Conservation (phyloP, 163 green algal genomes). For the Chlamydomonas reinhardtii region DNA sequence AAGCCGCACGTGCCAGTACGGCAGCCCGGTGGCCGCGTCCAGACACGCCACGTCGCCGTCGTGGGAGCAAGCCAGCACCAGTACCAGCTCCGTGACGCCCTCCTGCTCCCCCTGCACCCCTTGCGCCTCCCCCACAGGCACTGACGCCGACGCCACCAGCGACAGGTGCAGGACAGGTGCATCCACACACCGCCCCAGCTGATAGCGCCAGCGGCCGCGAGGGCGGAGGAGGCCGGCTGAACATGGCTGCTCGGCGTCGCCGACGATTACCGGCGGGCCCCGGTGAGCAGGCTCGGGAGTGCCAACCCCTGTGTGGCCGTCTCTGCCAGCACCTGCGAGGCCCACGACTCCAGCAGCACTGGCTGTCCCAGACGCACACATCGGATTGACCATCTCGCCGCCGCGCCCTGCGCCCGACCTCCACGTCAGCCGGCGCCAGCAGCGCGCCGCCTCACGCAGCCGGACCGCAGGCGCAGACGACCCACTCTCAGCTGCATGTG, state of each 20-base stretch:
- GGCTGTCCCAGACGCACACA: too few relatives aligned
- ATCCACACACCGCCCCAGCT: conserved; percentile 67
- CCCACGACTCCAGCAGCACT: too few relatives aligned
- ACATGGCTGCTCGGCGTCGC: too few relatives aligned
- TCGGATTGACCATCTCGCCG: too few relatives aligned
- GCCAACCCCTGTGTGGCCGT: too few relatives aligned
- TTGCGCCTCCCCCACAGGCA: neutral
- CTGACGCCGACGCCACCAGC: neutral
- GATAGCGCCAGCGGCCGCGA: conserved; percentile 47
- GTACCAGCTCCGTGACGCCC: neutral
- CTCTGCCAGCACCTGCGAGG: neutral
- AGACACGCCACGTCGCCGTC: conserved; percentile 72
- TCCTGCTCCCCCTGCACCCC: neutral
- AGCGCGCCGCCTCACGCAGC: neutral
- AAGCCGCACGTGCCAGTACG: conserved; percentile 57
- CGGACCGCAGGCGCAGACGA: neutral
- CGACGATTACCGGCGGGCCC: too few relatives aligned
- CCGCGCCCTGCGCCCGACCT: neutral
- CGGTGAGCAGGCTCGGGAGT: too few relatives aligned
- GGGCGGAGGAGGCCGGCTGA: neutral
- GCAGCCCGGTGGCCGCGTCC: conserved; percentile 42
- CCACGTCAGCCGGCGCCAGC: neutral
- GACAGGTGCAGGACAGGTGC: conserved; percentile 54
- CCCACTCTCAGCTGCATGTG: too few relatives aligned
- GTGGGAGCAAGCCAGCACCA: conserved; percentile 65